Evolutionary conservation across 163 green algal species (phyloP).

Genomic region (Trebouxiophyceae sp.): DNA sequence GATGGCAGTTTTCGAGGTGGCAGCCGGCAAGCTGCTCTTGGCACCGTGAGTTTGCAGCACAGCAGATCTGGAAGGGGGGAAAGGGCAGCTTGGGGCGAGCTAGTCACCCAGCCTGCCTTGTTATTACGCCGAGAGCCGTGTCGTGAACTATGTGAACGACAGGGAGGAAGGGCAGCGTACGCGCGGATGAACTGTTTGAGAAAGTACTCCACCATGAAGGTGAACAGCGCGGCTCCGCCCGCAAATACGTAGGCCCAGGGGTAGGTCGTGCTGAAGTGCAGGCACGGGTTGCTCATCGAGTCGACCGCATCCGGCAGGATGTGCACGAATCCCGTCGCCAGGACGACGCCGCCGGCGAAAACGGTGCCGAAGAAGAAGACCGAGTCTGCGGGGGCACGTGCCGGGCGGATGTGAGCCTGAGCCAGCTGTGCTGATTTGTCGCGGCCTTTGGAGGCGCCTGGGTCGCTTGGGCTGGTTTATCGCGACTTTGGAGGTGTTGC

Average conservation of each 20-base stretch:
- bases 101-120: no score
- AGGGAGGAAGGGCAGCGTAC: not conserved
- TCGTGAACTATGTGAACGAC: not conserved
- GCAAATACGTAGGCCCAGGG: conserved; percentile 33
- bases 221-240: not conserved
- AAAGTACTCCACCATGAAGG: conserved; percentile 2
- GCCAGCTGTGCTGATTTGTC: no score
- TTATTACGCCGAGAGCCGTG: no score
- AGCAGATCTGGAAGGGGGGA: no score
- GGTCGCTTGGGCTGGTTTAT: no score
- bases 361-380: conserved; percentile 3
- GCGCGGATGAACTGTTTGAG: not conserved
- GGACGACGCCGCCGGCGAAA: conserved; percentile 29
- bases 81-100: no score
- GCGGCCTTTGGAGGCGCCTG: no score
- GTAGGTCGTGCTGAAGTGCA: not conserved
- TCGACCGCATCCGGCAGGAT: conserved; percentile 23
- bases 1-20: no score
- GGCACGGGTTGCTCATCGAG: conserved; percentile 20
- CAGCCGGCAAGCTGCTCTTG: no score
- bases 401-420: no score
- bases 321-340: conserved; percentile 36
- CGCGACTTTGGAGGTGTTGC: no score
- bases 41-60: no score
- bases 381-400: not conserved